Base-by-base conservation (phyloP, 768 basidiomycete genomes). In the Tricholoma matsutake region DNA sequence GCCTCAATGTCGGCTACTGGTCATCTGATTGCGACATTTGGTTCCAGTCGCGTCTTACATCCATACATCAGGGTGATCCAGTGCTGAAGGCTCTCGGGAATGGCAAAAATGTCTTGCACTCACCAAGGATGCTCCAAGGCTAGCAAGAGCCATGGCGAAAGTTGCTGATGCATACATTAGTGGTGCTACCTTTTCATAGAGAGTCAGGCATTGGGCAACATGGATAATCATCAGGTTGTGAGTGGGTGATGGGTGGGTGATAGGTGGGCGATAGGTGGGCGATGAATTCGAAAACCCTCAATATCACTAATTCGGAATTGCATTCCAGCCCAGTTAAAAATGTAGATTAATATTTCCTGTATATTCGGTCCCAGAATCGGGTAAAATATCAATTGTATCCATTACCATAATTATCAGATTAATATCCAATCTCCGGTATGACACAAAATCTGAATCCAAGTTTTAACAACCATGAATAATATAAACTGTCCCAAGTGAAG, bases 1-100 rank as follows among this genome's bases (percentile, higher is more conserved):
- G 61, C 13, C 35, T 64, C 32, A 63, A 67, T 41, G 54, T 65
- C n/a, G n/a, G n/a, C n/a, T n/a, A n/a, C n/a, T n/a, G n/a, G n/a
- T n/a, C 67, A 1, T 41, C 58, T 6, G 53, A 62, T 43, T 64
- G 65, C 35, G 67, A 71, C 18, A 52, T 54, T 13, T 71, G 69
- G 70, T 71, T 61, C 57, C 57, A 60, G 18, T 39, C 22, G 3
- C 3, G 22, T 25, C 22, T 25, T 25, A 25, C 2, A 6, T n/a
- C 37, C 3, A 64, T 65, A 32, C 32, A 60, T 13, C 57, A 64
- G n/a, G 55, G 59, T 14, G 53, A 16, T 16, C 39, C 28, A 47
- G 22, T 25, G 18, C 31, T 57, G 35, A 37, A 37, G 34, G 39
- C 4, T 47, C 56, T 47, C 18, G 28, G 25, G 39, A 43, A 43